Conservation (phyloP, 305 asterid genomes). For the Fraxinus nigra region DNA sequence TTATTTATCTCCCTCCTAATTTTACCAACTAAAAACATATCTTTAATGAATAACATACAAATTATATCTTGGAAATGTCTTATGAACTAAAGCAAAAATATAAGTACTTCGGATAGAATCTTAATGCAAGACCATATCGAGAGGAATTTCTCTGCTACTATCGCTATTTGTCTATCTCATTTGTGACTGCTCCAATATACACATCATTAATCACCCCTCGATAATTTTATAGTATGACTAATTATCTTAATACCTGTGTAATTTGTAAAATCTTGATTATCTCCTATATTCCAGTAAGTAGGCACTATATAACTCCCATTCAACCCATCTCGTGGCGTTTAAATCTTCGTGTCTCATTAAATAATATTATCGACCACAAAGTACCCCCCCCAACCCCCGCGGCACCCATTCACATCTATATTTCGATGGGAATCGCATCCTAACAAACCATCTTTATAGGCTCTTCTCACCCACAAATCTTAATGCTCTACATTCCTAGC, state of each 20-base stretch:
- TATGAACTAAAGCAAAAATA: neutral
- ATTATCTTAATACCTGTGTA: neutral
- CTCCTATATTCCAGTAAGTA: neutral
- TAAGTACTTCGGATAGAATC: neutral
- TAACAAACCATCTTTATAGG: no score
- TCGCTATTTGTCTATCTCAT: neutral
- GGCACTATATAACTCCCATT: neutral
- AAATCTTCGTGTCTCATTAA: no score
- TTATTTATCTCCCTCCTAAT: neutral
- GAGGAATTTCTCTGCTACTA: neutral
- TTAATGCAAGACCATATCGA: neutral
- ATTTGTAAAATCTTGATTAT: neutral
- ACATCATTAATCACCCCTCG: neutral
- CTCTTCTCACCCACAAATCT: no score
- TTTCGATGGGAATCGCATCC: no score
- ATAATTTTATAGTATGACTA: neutral
- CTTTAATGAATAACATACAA: neutral
- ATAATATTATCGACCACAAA: neutral
- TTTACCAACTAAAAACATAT: neutral
- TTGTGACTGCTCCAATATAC: neutral
- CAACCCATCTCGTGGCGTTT: neutral
- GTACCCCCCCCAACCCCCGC: no score
- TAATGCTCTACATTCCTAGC: no score
- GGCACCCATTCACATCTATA: no score
- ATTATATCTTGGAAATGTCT: neutral